Evolutionary conservation across 106 monocot species (phyloP).

Genomic region (Ottelia alismoides): DNA sequence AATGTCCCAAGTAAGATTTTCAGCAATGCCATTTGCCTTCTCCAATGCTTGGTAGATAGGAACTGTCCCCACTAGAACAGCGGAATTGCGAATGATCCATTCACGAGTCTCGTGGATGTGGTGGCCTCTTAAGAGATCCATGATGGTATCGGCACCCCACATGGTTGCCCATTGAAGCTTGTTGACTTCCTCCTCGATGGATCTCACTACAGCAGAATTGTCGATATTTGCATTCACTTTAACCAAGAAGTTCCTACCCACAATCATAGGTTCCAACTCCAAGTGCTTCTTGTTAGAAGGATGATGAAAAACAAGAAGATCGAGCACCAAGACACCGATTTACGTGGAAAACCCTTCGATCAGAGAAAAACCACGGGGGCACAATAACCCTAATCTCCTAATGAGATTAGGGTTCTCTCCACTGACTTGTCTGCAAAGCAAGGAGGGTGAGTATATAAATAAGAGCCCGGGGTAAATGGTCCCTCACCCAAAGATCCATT

Average conservation of each 20-base stretch:
- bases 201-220: conserved; percentile 23
- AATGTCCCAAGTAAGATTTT: conserved; percentile 23
- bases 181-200: conserved; percentile 28
- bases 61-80: conserved; percentile 21
- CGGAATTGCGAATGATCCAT: conserved; percentile 26
- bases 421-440: too few species aligned
- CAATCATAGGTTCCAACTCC: conserved; percentile 21
- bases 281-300: conserved; percentile 28
- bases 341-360: too few species aligned
- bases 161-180: conserved; percentile 27
- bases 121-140: conserved; percentile 24
- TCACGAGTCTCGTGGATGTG: conserved; percentile 26
- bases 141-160: conserved; percentile 29
- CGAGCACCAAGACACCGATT: too few species aligned
- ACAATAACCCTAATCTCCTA: too few species aligned
- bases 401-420: too few species aligned
- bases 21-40: conserved; percentile 24
- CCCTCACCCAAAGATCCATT: too few species aligned
- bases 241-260: conserved; percentile 20
- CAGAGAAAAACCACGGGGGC: too few species aligned
- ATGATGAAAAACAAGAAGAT: too few species aligned
- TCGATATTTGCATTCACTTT: conserved; percentile 26
- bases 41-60: conserved; percentile 27
- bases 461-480: too few species aligned
- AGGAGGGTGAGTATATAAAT: too few species aligned